These are phyloP conservation scores for Aspergillus brunneoviolaceus DNA, from an alignment of 2,329 filamentous ascomycete species.

Conservation along the genomic window DNA sequence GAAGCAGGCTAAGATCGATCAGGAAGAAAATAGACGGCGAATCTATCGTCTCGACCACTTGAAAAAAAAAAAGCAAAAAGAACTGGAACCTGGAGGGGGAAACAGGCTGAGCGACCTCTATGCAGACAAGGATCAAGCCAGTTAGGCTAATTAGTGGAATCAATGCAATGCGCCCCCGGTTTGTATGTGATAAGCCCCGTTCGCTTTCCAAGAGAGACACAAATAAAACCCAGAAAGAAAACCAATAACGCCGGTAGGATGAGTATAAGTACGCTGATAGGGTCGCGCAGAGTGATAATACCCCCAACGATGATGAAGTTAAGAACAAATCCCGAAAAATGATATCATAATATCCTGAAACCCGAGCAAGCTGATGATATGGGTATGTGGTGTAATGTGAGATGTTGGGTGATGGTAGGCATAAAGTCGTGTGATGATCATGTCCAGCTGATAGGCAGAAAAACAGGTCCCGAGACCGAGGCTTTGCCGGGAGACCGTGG, in stretches of 20 bases:
- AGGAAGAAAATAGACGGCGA: too few species aligned
- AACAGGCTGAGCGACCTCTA: too few species aligned
- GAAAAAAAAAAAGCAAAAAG: too few species aligned
- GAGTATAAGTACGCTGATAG: neutral
- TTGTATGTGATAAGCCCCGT: too few species aligned
- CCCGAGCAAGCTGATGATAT: neutral
- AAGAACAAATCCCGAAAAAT: neutral
- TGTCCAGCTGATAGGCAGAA: slow-evolving; percentile 4
- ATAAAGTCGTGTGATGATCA: slow-evolving; percentile 5
- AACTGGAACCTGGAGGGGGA: too few species aligned
- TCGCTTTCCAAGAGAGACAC: too few species aligned
- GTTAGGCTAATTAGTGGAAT: too few species aligned
- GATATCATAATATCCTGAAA: neutral
- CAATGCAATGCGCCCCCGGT: too few species aligned
- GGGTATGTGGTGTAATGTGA: neutral
- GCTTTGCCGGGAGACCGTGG: neutral
- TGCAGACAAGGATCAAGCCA: too few species aligned
- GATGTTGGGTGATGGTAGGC: neutral
- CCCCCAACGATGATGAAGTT: too few species aligned
- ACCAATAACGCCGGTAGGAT: slow-evolving; percentile 10
- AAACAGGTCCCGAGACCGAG: neutral
- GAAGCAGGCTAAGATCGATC: too few species aligned
- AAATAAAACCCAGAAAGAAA: neutral
- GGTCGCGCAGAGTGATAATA: neutral
- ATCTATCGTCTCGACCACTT: too few species aligned